phyloP scores from a whole-genome alignment of 495 filamentous ascomycete species.

The Acidiella bohemica region DNA sequence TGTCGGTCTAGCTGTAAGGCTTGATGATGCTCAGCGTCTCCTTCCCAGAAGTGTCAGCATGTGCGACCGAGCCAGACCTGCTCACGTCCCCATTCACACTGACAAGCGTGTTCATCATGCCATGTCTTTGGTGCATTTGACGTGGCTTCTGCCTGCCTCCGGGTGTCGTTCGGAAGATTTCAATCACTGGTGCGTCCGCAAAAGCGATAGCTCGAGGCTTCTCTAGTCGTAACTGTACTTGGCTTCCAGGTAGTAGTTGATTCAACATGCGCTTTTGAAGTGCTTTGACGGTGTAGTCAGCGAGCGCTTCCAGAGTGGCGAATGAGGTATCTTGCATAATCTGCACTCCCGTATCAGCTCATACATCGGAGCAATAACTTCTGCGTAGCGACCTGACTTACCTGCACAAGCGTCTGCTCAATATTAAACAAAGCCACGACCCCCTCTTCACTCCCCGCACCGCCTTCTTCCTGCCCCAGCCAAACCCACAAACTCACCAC shows the following conservation, averaged over 20 bases:
- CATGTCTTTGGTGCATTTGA: too few relatives aligned
- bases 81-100: too few relatives aligned
- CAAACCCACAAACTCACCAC: conserved; percentile 38
- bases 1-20: too few relatives aligned
- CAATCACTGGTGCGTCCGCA: conserved; percentile 22
- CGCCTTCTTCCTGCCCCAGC: background rate
- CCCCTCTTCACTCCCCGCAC: background rate
- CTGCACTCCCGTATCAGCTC: background rate
- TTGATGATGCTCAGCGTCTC: too few relatives aligned
- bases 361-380: background rate
- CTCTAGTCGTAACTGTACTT: conserved; percentile 15
- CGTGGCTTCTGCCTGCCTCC: too few relatives aligned
- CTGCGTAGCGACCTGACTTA: conserved; percentile 25
- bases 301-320: conserved; percentile 50
- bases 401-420: conserved; percentile 39
- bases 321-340: conserved; percentile 43
- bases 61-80: too few relatives aligned
- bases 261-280: conserved; percentile 34
- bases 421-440: conserved; percentile 22
- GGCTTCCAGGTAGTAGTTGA: background rate
- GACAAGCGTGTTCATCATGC: too few relatives aligned
- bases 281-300: conserved; percentile 41
- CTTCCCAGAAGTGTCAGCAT: too few relatives aligned
- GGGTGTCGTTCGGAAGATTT: conserved; percentile 14
- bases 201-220: conserved; percentile 22